These are phyloP conservation scores for Obelidium mucronatum DNA, from an alignment of 192 early-diverging fungal species.

Conservation along the genomic window DNA sequence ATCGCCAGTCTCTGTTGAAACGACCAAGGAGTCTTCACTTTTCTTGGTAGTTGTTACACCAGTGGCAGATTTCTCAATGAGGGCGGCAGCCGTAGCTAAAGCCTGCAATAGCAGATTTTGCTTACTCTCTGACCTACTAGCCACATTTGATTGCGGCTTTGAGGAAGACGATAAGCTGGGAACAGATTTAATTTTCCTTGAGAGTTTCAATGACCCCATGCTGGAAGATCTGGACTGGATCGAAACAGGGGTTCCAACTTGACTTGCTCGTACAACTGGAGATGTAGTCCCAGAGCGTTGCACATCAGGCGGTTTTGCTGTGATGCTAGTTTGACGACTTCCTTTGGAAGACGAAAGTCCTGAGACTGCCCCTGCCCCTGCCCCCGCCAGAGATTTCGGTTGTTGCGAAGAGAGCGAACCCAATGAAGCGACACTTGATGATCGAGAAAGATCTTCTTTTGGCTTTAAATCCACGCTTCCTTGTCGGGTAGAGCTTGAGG, in stretches of 20 bases:
- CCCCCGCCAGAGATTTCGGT: too few species aligned
- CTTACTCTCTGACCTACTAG: not conserved
- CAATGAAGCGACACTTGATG: too few species aligned
- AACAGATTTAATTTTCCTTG: conserved; percentile 17
- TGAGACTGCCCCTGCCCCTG: too few species aligned
- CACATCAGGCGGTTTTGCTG: not conserved
- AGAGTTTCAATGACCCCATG: not conserved
- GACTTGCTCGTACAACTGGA: not conserved
- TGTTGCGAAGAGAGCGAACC: too few species aligned
- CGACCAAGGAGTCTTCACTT: not conserved
- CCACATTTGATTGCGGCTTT: conserved; percentile 2
- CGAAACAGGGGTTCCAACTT: not conserved
- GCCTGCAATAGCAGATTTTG: not conserved
- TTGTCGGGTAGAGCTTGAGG: too few species aligned
- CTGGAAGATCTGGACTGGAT: not conserved
- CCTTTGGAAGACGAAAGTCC: too few species aligned
- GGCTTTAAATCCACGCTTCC: too few species aligned
- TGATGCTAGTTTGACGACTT: not conserved
- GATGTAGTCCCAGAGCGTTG: not conserved
- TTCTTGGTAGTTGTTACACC: not conserved
- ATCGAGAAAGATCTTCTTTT: too few species aligned
- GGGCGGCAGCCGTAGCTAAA: not conserved
- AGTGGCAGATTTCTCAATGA: not conserved
- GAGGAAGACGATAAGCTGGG: not conserved
- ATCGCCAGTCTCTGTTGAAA: not conserved